Base-by-base conservation (phyloP, 441 rosid genomes). In the Corymbia calophylla region DNA sequence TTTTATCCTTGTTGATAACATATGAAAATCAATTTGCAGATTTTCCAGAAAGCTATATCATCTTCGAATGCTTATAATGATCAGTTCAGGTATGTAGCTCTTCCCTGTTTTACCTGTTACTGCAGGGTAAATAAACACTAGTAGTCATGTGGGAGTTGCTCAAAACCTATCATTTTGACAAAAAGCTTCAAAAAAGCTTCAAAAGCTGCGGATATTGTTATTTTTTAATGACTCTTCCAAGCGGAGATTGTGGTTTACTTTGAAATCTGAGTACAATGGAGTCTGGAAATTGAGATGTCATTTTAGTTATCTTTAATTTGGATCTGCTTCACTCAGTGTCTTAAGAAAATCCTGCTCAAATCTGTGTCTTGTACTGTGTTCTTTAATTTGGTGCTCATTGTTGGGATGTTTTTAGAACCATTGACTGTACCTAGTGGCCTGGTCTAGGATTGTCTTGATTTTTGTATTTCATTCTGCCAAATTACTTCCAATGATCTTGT, bases 11-110 rank as follows among this genome's bases (percentile, higher is more conserved):
- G 32, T 90, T 92, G 86, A 84, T 87, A 86, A 84, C 91, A 19
- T 88, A 53, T 91, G 16, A 89, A 88, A 35, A 27, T 88, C 31
- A 39, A 77, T 47, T 90, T 95, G 92, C 99, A 97, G 99, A 98
- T 98, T 92, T 98, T 98, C 95, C 98, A 98, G 93, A 98, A 97
- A 91, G 99, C 99, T 44, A 98, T 98, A 80, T 98, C 99, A 53
- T 95, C 99, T 49, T 98, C 99, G 53, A 95, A 95, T 93, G 99
- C 99, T 88, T 98, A 98, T 90, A 97, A 97, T 91, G 99, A 97
- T 55, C 99, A 98, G 90, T 98, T 98, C 96, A 96, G 98, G 99
- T 98, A 92, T 23, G 16, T 25, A 23, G n/a, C n/a, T 77, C 18
- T 77, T 44, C n/a, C 84, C n/a, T 4, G 6, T 44, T 77, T 44